phyloP scores from a whole-genome alignment of 139 green algal genomes.

The Pycnococcus provasolii region DNA sequence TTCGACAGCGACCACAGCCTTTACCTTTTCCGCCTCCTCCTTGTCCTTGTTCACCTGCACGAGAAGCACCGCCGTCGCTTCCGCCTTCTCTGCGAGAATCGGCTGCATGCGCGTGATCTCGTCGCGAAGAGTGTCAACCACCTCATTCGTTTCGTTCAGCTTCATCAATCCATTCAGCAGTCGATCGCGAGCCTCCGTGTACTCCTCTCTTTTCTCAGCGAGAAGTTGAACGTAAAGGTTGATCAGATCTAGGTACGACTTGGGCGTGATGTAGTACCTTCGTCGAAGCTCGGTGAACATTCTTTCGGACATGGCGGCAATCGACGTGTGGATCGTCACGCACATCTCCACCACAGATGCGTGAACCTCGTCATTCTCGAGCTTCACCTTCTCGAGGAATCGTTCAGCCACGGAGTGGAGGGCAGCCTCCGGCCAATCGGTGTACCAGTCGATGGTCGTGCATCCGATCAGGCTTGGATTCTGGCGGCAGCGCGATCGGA shows the following conservation, averaged over 20 bases:
- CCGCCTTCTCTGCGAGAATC: constrained; percentile 55
- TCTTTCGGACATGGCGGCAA: constrained; percentile 14
- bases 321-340: constrained; percentile 33
- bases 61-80: constrained; percentile 55
- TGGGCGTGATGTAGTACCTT: constrained; percentile 66
- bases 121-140: constrained; percentile 66
- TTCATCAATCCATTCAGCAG: constrained; percentile 69
- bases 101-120: constrained; percentile 60
- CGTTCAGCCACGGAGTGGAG: constrained; percentile 43
- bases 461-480: constrained; percentile 74
- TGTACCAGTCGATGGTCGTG: constrained; percentile 77
- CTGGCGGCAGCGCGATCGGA: constrained; percentile 56
- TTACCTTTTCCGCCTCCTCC: constrained; percentile 57
- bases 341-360: constrained; percentile 46
- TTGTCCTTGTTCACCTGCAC: constrained; percentile 54
- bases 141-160: constrained; percentile 60
- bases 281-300: constrained; percentile 31
- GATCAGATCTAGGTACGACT: constrained; percentile 78
- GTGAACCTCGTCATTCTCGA: constrained; percentile 38
- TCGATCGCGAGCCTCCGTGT: constrained; percentile 42
- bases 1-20: constrained; percentile 49
- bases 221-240: constrained; percentile 52
- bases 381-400: constrained; percentile 53
- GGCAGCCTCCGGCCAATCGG: constrained; percentile 43
- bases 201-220: constrained; percentile 37